Evolutionary conservation across 768 basidiomycete genomes (phyloP).

Genomic region (Exsudoporus frostii): DNA sequence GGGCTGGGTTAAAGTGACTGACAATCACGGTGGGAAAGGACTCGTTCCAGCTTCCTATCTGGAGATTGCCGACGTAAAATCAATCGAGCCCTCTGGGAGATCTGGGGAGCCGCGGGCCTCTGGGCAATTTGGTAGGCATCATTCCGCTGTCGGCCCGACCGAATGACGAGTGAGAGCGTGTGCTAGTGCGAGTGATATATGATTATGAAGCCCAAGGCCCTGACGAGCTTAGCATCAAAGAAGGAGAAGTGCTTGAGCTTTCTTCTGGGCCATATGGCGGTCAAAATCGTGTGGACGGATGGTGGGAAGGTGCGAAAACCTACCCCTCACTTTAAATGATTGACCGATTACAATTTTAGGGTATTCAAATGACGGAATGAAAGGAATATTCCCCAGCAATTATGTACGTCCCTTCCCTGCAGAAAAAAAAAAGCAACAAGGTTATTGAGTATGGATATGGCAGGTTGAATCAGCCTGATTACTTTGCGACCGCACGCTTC

Average conservation of each 20-base stretch:
- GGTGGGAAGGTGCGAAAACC: constrained; percentile 74
- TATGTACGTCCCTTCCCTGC: constrained; percentile 55
- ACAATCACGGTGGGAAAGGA: constrained; percentile 57
- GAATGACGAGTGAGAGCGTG: constrained; percentile 3
- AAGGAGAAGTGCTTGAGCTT: constrained; percentile 62
- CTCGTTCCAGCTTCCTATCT: constrained; percentile 86
- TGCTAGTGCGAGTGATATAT: constrained; percentile 76
- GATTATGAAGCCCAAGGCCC: constrained; percentile 69
- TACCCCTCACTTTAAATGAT: constrained; percentile 19
- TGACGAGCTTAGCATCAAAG: constrained; percentile 63
- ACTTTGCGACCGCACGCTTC: constrained; percentile 1
- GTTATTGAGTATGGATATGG: constrained; percentile 20
- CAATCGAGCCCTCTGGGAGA: constrained; percentile 5
- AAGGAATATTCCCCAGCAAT: constrained; percentile 85
- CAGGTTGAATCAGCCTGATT: constrained; percentile 51
- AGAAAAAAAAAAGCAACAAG: constrained; percentile 11
- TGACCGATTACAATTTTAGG: constrained; percentile 43
- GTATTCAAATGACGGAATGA: constrained; percentile 53
- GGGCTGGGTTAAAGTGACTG: constrained; percentile 78
- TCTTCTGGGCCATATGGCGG: constrained; percentile 61
- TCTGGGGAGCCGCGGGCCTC: constrained; percentile 32
- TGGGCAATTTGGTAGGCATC: constrained; percentile 49
- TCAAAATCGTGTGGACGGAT: constrained; percentile 68
- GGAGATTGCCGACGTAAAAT: constrained; percentile 36
- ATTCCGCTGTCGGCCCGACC: neutral